phyloP scores from a whole-genome alignment of 2,329 filamentous ascomycete species.

The Helminthosporium solani region DNA sequence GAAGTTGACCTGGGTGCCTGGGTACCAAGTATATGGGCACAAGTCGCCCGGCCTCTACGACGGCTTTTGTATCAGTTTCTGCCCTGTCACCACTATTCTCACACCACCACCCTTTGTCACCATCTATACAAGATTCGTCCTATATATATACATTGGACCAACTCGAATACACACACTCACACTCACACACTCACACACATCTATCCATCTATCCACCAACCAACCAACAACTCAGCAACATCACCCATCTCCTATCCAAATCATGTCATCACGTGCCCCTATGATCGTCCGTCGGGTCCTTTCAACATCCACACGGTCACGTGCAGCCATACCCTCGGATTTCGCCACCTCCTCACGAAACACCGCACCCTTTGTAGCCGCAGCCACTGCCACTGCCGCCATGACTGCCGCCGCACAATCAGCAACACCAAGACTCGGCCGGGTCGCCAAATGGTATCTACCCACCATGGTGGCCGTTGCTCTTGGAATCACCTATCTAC shows the following conservation, averaged over 20 bases:
- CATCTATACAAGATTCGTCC: too few relatives aligned
- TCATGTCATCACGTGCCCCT: slow-evolving; percentile 33
- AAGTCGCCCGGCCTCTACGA: neutral
- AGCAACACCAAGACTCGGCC: slow-evolving; percentile 34
- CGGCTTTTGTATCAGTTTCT: neutral
- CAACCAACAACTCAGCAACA: neutral
- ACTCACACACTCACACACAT: neutral
- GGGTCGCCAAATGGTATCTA: slow-evolving; percentile 37
- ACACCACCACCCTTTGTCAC: too few relatives aligned
- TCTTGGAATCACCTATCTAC: slow-evolving; percentile 32
- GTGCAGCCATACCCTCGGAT: slow-evolving; percentile 25
- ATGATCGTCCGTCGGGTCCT: slow-evolving; percentile 27
- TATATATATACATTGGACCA: too few relatives aligned
- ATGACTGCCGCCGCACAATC: slow-evolving; percentile 6
- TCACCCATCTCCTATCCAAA: neutral
- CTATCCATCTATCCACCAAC: neutral
- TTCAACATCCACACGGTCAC: slow-evolving; percentile 31
- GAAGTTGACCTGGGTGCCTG: neutral
- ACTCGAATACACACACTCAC: too few relatives aligned
- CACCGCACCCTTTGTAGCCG: slow-evolving; percentile 24
- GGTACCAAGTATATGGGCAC: slow-evolving; percentile 5
- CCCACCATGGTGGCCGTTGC: slow-evolving; percentile 38
- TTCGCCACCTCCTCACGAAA: slow-evolving; percentile 12
- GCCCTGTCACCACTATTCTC: slow-evolving; percentile 23
- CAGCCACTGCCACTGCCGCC: slow-evolving; percentile 15